Evolutionary conservation across 2,329 filamentous ascomycete species (phyloP).

Genomic region (Colletotrichum sp.): DNA sequence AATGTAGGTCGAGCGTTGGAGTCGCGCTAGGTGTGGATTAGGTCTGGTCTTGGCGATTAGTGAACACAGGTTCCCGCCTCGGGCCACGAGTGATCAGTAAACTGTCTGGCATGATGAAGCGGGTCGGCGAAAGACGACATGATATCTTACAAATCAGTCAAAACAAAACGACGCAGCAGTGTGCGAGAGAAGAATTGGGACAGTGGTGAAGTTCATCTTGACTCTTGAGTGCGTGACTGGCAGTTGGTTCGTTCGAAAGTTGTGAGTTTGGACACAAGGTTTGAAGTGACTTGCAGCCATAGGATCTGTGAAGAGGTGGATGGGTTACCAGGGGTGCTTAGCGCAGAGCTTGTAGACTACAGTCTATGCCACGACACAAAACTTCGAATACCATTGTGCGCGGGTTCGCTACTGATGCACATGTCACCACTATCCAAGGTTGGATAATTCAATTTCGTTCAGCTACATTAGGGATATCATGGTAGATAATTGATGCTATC

Average conservation of each 20-base stretch:
- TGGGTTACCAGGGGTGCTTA: neutral
- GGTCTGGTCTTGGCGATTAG: neutral
- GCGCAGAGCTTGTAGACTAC: neutral
- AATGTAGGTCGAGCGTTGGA: neutral
- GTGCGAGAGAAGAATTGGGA: neutral
- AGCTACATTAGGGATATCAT: neutral
- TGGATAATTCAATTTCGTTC: neutral
- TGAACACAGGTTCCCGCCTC: neutral
- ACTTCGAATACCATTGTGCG: neutral
- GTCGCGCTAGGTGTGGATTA: neutral
- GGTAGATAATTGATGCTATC: neutral
- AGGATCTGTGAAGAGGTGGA: neutral
- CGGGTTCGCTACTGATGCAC: too few species aligned
- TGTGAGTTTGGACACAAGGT: neutral
- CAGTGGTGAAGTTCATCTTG: neutral
- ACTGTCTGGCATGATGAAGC: neutral
- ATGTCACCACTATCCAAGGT: neutral
- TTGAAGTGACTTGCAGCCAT: neutral
- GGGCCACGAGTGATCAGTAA: neutral
- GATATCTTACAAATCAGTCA: neutral
- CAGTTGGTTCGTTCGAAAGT: fast-evolving
- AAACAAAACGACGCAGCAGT: neutral
- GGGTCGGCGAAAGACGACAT: neutral
- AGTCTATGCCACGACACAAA: neutral
- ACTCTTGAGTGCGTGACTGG: neutral